These are phyloP conservation scores for Aspergillus oerlinghausenensis DNA, from an alignment of 2,329 filamentous ascomycete genomes.

Conservation along the genomic window DNA sequence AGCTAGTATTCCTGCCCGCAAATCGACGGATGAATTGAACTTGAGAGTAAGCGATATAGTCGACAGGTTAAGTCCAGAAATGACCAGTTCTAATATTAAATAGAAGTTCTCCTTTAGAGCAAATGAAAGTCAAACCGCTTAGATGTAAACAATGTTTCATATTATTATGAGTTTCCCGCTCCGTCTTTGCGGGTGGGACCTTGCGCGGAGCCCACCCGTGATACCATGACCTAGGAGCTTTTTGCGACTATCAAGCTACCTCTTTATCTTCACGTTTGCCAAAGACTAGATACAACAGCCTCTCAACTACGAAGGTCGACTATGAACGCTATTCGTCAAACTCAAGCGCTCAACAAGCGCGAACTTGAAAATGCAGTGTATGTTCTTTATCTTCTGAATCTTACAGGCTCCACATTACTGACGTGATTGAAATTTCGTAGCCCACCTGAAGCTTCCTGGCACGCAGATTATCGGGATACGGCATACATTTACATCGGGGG, in stretches of 20 bases:
- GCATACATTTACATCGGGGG: conserved; percentile 96
- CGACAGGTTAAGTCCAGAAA: background rate
- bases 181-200: conserved; percentile 14
- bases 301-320: conserved; percentile 16
- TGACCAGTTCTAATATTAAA: background rate
- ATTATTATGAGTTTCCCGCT: conserved; percentile 3
- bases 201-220: conserved; percentile 16
- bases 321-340: conserved; percentile 94
- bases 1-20: background rate
- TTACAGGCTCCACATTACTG: conserved; percentile 5
- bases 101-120: background rate
- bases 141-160: conserved; percentile 9
- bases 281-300: conserved; percentile 1
- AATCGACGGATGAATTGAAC: background rate
- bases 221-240: conserved; percentile 8
- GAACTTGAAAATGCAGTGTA: conserved; percentile 86
- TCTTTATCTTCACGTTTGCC: background rate
- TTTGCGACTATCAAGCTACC: background rate
- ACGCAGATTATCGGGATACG: conserved; percentile 94
- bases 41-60: background rate
- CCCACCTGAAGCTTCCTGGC: conserved; percentile 85
- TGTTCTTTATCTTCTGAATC: conserved; percentile 33
- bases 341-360: conserved; percentile 87
- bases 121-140: conserved; percentile 6
- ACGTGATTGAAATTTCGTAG: conserved; percentile 40